phyloP scores from a whole-genome alignment of 208 protist genomes.

The Leishmania lainsoni region DNA sequence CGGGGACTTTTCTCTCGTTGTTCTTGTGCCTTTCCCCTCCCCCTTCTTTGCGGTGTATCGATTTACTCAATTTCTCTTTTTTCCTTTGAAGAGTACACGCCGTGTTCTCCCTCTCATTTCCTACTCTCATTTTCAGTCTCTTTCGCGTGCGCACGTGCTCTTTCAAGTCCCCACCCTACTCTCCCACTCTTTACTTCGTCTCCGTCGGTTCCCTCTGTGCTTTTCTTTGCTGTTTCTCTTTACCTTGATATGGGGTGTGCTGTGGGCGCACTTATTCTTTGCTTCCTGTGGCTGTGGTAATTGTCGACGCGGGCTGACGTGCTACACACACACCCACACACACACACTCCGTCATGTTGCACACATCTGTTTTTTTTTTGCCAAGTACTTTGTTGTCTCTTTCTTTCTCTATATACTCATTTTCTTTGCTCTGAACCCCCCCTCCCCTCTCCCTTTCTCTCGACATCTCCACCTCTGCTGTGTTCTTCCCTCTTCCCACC shows the following conservation, averaged over 20 bases:
- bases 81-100: background rate
- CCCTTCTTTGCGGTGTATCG: background rate
- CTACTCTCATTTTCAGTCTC: background rate
- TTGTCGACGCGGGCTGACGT: background rate
- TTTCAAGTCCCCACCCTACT: background rate
- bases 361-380: too few species aligned
- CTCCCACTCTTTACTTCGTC: background rate
- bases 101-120: background rate
- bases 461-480: slow-evolving; percentile 1
- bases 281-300: background rate
- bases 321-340: background rate
- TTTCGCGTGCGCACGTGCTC: background rate
- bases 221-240: background rate
- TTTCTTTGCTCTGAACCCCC: too few species aligned
- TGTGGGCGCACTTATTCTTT: background rate
- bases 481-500: background rate
- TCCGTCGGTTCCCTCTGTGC: background rate
- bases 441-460: background rate
- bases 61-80: background rate
- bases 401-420: background rate
- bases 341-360: too few species aligned
- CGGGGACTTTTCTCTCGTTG: too few species aligned
- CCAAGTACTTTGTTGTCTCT: background rate
- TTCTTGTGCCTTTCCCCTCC: background rate
- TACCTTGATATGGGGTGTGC: background rate